Percentiles rank a stretch among this genome's conserved stretches.
These are phyloP conservation scores for Lotmaria passim DNA, from an alignment of 208 protist genomes.

Conservation along the genomic window DNA sequence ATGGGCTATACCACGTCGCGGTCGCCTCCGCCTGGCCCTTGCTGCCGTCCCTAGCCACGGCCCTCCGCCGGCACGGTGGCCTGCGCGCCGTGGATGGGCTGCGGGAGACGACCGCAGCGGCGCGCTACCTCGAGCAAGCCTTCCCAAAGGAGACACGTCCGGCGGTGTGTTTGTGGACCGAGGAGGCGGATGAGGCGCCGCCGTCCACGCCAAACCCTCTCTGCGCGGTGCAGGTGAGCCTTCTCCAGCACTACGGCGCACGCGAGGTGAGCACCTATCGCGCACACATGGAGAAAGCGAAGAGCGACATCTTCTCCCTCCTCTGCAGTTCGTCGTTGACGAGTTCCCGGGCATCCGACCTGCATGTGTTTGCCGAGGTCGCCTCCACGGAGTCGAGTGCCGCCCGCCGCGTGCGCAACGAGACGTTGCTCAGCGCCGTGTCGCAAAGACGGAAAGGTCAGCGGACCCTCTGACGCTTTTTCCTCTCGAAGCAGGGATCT, in stretches of 20 bases:
- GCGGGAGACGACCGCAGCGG: slow-evolving; percentile 25
- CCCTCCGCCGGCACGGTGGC: background rate
- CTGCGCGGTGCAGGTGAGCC: background rate
- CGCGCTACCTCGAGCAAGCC: slow-evolving; percentile 22
- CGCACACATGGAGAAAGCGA: slow-evolving; percentile 32
- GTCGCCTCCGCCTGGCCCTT: slow-evolving; percentile 23
- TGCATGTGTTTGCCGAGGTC: slow-evolving; percentile 8
- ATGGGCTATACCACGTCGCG: background rate
- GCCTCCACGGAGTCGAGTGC: slow-evolving; percentile 5
- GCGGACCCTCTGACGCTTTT: slow-evolving; percentile 3
- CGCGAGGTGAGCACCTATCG: slow-evolving; percentile 29
- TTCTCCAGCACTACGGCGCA: slow-evolving; percentile 30
- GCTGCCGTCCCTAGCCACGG: slow-evolving; percentile 7
- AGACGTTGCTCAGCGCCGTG: slow-evolving; percentile 20
- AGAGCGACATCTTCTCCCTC: slow-evolving; percentile 38
- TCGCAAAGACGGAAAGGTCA: slow-evolving; percentile 7
- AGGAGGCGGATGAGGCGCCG: slow-evolving; percentile 14
- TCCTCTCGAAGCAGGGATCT: too few relatives aligned
- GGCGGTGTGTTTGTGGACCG: slow-evolving; percentile 32
- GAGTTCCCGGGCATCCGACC: background rate
- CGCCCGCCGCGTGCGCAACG: slow-evolving; percentile 24
- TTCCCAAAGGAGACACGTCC: slow-evolving; percentile 20
- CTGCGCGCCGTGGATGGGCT: slow-evolving; percentile 16
- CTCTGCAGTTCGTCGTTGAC: slow-evolving; percentile 8
- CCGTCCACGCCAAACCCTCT: background rate